Conservation (phyloP, 768 basidiomycete species). For the Amanita molliuscula region DNA sequence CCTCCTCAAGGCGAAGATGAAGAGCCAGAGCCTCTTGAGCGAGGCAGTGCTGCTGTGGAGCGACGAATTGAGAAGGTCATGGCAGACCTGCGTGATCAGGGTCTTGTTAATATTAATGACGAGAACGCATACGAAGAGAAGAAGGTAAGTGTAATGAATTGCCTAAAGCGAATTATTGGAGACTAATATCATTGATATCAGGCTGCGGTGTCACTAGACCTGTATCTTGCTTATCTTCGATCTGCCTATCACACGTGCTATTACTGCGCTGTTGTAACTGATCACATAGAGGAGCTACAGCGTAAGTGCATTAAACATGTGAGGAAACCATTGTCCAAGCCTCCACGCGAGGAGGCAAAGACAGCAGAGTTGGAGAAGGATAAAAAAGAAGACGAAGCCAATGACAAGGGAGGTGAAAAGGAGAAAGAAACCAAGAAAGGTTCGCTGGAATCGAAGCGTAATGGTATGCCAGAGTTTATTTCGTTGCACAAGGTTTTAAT, state of each 20-base stretch:
- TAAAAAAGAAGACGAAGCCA: constrained; percentile 31
- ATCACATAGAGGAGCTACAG: constrained; percentile 92
- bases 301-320: constrained; percentile 91
- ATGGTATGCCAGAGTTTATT: constrained; percentile 37
- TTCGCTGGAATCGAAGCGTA: constrained; percentile 37
- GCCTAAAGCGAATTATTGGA: constrained; percentile 6
- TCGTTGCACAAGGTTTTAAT: constrained; percentile 7
- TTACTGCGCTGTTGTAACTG: constrained; percentile 89
- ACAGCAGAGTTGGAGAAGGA: constrained; percentile 44
- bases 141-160: constrained; percentile 41
- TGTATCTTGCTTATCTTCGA: constrained; percentile 90
- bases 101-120: constrained; percentile 45
- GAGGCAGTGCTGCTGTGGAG: constrained; percentile 74
- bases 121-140: constrained; percentile 58
- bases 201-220: constrained; percentile 78
- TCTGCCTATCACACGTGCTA: constrained; percentile 93
- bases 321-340: constrained; percentile 63
- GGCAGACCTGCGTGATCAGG: constrained; percentile 59
- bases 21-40: constrained; percentile 48
- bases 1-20: constrained; percentile 28
- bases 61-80: constrained; percentile 70
- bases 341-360: constrained; percentile 49
- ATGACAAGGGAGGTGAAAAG: constrained; percentile 24
- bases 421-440: constrained; percentile 21
- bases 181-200: constrained; percentile 22